phyloP scores from a whole-genome alignment of 148 eudicot genomes.

The Chenopodium quinoa region DNA sequence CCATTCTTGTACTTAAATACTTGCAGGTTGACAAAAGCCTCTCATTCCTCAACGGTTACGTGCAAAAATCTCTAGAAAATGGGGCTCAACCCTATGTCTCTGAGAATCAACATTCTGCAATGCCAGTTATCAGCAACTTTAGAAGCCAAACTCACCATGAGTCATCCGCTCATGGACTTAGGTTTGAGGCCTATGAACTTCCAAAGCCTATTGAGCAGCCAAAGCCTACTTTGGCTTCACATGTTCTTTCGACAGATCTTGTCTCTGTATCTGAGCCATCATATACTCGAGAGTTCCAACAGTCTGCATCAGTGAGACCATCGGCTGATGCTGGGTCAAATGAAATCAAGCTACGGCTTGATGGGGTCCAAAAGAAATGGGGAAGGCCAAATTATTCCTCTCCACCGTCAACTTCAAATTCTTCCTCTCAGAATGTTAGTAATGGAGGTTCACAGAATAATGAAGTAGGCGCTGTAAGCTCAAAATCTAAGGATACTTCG shows the following conservation, averaged over 20 bases:
- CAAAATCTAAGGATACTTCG: conserved; percentile 41
- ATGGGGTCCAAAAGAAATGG: conserved; percentile 97
- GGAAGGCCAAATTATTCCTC: conserved; percentile 75
- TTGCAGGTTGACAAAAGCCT: conserved; percentile 80
- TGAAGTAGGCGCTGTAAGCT: conserved; percentile 28
- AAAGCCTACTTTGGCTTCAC: conserved; percentile 38
- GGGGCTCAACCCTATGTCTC: conserved; percentile 95
- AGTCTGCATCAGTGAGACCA: conserved; percentile 32
- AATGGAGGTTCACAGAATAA: conserved; percentile 51
- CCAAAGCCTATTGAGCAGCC: conserved; percentile 63
- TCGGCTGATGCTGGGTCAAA: conserved; percentile 49
- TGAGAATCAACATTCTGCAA: conserved; percentile 65
- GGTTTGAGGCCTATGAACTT: conserved; percentile 91
- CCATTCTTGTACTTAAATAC: too few relatives aligned
- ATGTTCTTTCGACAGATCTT: conserved; percentile 60
- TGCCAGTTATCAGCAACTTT: conserved; percentile 46
- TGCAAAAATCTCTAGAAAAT: conserved; percentile 61
- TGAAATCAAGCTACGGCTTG: conserved; percentile 76
- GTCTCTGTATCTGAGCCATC: conserved; percentile 66
- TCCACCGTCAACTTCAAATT: conserved; percentile 54
- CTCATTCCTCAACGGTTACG: conserved; percentile 64
- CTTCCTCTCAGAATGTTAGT: conserved; percentile 45
- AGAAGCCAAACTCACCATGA: conserved; percentile 57
- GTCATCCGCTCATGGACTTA: conserved; percentile 66
- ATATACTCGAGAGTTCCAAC: conserved; percentile 44